Evolutionary conservation across 2,329 filamentous ascomycete species (phyloP), one percentile per base, ranked within the genome.

Genomic region (Aspergillus niger): DNA sequence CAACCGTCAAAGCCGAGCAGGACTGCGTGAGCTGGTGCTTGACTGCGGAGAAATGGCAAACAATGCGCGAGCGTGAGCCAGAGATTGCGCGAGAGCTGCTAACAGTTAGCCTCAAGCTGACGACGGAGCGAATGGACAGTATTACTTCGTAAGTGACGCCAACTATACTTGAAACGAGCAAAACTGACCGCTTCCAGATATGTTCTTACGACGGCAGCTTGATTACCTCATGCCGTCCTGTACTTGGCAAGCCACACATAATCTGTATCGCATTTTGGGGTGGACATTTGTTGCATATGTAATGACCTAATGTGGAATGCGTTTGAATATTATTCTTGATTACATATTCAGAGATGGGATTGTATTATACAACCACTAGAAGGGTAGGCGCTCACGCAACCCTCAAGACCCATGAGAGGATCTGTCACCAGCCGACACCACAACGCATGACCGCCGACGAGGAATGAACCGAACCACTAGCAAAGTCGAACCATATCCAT

Each of bases 41-140:
- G 79, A 89, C 89, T 60, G 79, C 81, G 11, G 85, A 88, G 49
- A 83, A 83, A 55, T 99, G 93, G 91, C 81, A 82, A 56, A 83
- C 81, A 69, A 74, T 98, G 63, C 91, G 96, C 74, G 81, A 81
- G 61, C 82, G 88, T 58, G 85, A 96, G 68, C 85, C 87, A 0
- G 91, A 92, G 43, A 87, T 97, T 60, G 92, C 92, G 51, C 85
- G 86, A 69, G 95, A 99, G 78, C 72, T 99, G 70, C 76, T 99
- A 74, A 89, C 88, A 69, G 88, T 98, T 54, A 91, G 90, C n/a
- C 76, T 99, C 73, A 97, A 97, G 81, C 77, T 99, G 74, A 98
- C 94, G 44, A 96, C 90, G 59, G 95, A 99, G 83, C 84, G 95
- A 67, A 96, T 98, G 92, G 85, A 86, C 70, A 83, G 85, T 57